Base-by-base conservation (phyloP, 495 filamentous ascomycete genomes). In the Aspergillus homomorphus region DNA sequence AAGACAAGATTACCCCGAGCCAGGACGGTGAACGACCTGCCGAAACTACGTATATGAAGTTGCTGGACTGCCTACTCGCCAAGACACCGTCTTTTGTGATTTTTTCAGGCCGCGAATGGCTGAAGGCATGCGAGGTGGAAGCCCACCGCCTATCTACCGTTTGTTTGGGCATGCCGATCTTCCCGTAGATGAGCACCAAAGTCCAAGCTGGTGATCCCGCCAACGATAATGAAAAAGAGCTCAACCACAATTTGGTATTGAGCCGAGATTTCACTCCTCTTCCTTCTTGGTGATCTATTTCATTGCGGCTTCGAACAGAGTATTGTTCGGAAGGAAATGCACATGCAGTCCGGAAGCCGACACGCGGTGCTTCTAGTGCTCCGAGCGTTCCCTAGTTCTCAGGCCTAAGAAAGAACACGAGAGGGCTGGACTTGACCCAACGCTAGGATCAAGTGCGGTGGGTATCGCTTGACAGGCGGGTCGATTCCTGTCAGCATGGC, bases 361-460 rank as follows among this genome's bases (percentile, higher is more conserved):
- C 63, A 62, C 57, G 57, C 60, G 60, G 52, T 64, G 58, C 52
- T 24, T 43, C 45, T 30, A 28, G 44, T 53, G 59, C 49, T 49
- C 54, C 55, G 53, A 61, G 57, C 57, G 24, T 30, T 23, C 30
- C 33, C 33, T 44, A 28, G 3, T 53, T 28, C 24, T 16, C 30
- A 20, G 26, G 53, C 20, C 7, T 1, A 20, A 2, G 19, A 38
- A 42, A 42, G 16, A 45, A 28, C 18, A 53, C 53, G 48, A 51
- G 22, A 24, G 23, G 14, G 48, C 23, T 30, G 14, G 30, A 24
- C 48, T 18, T 10, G 48, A 28, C 3, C 56, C 21, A 24, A 33
- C 51, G 60, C 60, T 62, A 45, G 45, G 55, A 42, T 53, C 60
- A 62, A 19, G 33, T 38, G 12, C 33, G 33, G 33, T 38, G 33